Evolutionary conservation across 805 yeast genomes (phyloP).

Genomic region (Kazachstania psychrophila): DNA sequence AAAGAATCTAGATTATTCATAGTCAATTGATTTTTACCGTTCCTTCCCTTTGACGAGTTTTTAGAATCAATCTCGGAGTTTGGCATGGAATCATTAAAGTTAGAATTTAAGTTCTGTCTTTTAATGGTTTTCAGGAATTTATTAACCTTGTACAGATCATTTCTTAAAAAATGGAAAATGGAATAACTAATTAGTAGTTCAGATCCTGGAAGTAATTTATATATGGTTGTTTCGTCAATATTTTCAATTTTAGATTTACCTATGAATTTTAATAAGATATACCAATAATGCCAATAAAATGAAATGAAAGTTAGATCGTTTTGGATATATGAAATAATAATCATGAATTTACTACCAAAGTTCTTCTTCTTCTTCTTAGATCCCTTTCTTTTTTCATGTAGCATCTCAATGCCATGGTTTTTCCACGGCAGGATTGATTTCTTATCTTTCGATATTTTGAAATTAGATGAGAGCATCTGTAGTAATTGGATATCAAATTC

Average conservation of each 20-base stretch:
- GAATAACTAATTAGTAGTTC: constrained; percentile 13
- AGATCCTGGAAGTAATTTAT: constrained; percentile 11
- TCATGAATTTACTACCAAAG: constrained; percentile 5
- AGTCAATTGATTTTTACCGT: background rate
- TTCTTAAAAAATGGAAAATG: constrained; percentile 11
- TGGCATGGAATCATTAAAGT: constrained; percentile 5
- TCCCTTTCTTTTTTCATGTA: constrained; percentile 7
- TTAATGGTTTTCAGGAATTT: constrained; percentile 8
- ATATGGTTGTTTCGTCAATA: background rate
- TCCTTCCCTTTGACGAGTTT: background rate
- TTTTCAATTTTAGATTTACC: background rate
- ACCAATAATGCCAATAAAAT: constrained; percentile 30
- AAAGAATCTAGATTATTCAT: constrained; percentile 5
- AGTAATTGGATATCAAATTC: constrained; percentile 20
- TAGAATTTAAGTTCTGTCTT: background rate
- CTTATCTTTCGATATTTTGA: constrained; percentile 3
- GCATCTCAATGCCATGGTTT: too few relatives aligned
- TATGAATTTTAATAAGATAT: constrained; percentile 12
- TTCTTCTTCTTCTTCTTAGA: constrained; percentile 3
- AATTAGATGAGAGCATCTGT: constrained; percentile 8
- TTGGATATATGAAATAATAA: constrained; percentile 25
- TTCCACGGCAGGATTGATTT: constrained; percentile 20
- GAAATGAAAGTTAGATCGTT: constrained; percentile 22
- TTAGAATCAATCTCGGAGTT: constrained; percentile 3
- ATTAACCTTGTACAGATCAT: constrained; percentile 13